Evolutionary conservation across 805 yeast genomes (phyloP).

Genomic region (Zygoascus bituminiphila): DNA sequence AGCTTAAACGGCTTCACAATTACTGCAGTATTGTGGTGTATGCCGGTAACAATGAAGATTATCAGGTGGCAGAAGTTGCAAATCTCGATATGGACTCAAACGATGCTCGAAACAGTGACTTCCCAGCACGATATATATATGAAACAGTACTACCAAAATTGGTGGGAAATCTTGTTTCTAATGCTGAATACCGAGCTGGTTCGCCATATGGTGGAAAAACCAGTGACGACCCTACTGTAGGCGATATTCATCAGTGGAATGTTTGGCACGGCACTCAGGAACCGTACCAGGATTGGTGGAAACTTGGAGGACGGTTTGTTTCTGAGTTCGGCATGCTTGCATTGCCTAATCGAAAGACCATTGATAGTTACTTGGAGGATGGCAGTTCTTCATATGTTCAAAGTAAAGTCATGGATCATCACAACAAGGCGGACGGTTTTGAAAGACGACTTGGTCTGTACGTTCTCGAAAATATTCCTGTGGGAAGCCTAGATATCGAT

Average conservation of each 20-base stretch:
- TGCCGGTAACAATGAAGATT: constrained; percentile 38
- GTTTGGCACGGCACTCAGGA: constrained; percentile 49
- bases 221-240: constrained; percentile 34
- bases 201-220: constrained; percentile 41
- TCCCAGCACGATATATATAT: constrained; percentile 39
- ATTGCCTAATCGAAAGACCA: constrained; percentile 34
- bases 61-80: constrained; percentile 34
- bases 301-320: constrained; percentile 41
- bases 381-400: constrained; percentile 37
- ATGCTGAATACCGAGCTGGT: constrained; percentile 38
- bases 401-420: constrained; percentile 36
- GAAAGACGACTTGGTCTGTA: constrained; percentile 40
- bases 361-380: constrained; percentile 33
- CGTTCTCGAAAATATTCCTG: constrained; percentile 38
- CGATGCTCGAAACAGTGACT: constrained; percentile 16
- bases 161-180: constrained; percentile 23
- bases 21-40: constrained; percentile 29
- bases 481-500: constrained; percentile 30
- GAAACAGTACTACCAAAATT: constrained; percentile 33
- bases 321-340: constrained; percentile 50
- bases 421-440: constrained; percentile 42
- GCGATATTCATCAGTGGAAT: constrained; percentile 50
- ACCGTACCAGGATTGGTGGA: constrained; percentile 41
- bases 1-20: constrained; percentile 34
- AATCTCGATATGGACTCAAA: constrained; percentile 9